Percentiles rank a stretch among this genome's conserved stretches.
Evolutionary conservation across 768 basidiomycete species (phyloP).

Genomic region (Steccherinum ochraceum): DNA sequence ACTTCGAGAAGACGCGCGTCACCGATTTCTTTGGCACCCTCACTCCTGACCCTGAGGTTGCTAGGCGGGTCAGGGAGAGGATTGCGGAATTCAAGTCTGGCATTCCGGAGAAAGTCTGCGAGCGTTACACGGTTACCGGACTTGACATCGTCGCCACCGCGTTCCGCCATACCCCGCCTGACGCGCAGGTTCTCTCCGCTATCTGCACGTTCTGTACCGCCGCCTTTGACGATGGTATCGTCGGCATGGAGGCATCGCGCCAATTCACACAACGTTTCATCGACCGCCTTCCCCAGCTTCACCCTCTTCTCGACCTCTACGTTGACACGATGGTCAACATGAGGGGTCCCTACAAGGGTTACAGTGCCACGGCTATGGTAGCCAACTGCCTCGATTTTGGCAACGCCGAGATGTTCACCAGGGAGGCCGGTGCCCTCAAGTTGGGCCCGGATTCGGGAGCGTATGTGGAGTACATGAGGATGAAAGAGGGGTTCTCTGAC

Average conservation of each 20-base stretch:
- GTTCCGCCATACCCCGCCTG: neutral
- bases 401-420: constrained; percentile 26
- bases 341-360: constrained; percentile 19
- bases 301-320: constrained; percentile 16
- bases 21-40: neutral
- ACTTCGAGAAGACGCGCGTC: neutral
- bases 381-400: constrained; percentile 29
- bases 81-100: neutral
- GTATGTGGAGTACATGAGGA: constrained; percentile 21
- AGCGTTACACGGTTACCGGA: neutral
- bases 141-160: constrained; percentile 1
- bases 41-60: neutral
- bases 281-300: constrained; percentile 3
- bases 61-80: neutral
- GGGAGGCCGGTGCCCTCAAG: constrained; percentile 23
- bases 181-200: neutral
- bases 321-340: constrained; percentile 26
- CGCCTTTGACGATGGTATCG: neutral
- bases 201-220: neutral
- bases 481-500: constrained; percentile 27
- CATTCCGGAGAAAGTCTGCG: neutral
- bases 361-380: constrained; percentile 29
- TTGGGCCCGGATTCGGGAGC: constrained; percentile 15
- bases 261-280: neutral
- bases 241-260: neutral